Base-by-base conservation (phyloP, 495 filamentous ascomycete species). In the Neurospora sp. region DNA sequence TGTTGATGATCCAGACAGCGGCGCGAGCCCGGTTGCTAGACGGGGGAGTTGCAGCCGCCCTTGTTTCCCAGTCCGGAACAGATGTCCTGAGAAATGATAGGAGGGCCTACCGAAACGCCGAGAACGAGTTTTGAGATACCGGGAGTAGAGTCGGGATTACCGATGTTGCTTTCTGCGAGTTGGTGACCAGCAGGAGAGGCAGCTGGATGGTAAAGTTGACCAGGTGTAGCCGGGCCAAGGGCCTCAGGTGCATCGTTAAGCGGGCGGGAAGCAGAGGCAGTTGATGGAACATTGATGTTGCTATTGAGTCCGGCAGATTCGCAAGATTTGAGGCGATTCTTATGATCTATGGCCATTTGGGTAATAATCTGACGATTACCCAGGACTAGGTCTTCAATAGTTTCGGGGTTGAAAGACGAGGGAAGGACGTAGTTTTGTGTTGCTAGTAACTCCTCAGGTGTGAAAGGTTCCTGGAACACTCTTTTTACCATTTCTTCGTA, bases 31-130 rank as follows among this genome's bases (percentile, higher is more conserved):
- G 20, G 48, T 6, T 59, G 48, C 48, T 3, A 59, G 11, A 59
- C 48, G 22, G 1, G 20, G 1, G 48, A 31, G 11, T 16, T 16
- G 22, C 48, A 59, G 48, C 11, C 10, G 48, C 48, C 42, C 42
- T 1, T 46, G 42, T 3, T 3, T 3, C 1, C 3, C 7, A 0
- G 0, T n/a, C 42, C 42, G 0, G 2, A 0, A n/a, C 42, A 46
- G 3, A 1, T 46, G 0, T n/a, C 18, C 48, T 14, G 4, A 11
- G 48, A 59, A 16, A 59, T 3, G 5, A 59, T 31, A 31, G 48
- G 48, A 1, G 48, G 22, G 0, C 11, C 11, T 7, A 31, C 48
- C 2, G 0, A 12, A 16, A 22, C 22, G 5, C 5, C 22, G 22
- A 2, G 11, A 3, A 12, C 11, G 4, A 16, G 10, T 22, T 2